Percentiles rank a stretch among this genome's conserved stretches.
These are phyloP conservation scores for Marsdenia floribunda DNA, from an alignment of 257 asterid species.

Conservation along the genomic window DNA sequence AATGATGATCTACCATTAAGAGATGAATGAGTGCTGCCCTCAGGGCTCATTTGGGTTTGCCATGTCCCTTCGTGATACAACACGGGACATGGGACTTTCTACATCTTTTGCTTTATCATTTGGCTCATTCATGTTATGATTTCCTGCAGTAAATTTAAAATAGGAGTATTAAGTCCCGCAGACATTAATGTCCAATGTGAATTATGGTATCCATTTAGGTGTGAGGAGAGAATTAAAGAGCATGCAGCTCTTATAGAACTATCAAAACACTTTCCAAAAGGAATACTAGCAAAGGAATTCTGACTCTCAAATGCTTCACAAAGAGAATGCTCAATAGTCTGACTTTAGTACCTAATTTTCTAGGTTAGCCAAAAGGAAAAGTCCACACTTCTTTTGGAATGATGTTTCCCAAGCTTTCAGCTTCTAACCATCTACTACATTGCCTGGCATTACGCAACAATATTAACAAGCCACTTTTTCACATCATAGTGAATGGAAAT, in stretches of 20 bases:
- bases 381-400: not conserved
- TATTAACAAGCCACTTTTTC: not conserved
- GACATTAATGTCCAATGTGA: not conserved
- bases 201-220: too few relatives aligned
- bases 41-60: conserved; percentile 96
- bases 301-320: not conserved
- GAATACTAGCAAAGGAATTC: not conserved
- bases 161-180: not conserved
- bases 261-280: not conserved
- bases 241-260: not conserved
- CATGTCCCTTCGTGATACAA: conserved; percentile 61
- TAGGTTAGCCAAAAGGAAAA: not conserved
- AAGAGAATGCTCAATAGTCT: not conserved
- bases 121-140: conserved; percentile 20
- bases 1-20: conserved; percentile 25
- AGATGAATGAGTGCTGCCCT: conserved; percentile 45
- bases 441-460: not conserved
- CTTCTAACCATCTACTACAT: not conserved
- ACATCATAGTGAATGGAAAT: not conserved
- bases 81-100: conserved; percentile 28
- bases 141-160: not conserved
- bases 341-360: not conserved
- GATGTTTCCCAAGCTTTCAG: not conserved
- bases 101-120: conserved; percentile 41
- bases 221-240: not conserved